phyloP scores from a whole-genome alignment of 495 filamentous ascomycete genomes.

The Geoglossum glabrum region DNA sequence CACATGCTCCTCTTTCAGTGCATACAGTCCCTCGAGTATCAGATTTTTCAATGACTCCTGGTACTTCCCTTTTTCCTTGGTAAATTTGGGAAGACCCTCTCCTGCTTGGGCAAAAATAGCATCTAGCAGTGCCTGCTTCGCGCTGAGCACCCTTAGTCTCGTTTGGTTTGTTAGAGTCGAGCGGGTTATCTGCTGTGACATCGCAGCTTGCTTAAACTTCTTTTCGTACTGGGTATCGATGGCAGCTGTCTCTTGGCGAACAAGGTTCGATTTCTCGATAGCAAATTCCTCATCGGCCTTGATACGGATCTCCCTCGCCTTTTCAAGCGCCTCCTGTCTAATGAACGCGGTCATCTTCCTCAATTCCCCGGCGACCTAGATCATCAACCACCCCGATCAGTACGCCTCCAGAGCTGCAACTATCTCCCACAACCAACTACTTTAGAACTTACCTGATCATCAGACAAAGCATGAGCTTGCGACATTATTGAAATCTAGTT shows the following conservation, averaged over 20 bases:
- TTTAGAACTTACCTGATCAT: conserved; percentile 59
- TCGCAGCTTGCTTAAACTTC: conserved; percentile 91
- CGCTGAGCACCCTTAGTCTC: conserved; percentile 64
- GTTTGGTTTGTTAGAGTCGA: conserved; percentile 92
- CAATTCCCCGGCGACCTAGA: conserved; percentile 79
- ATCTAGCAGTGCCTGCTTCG: conserved; percentile 79
- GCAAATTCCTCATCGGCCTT: conserved; percentile 97
- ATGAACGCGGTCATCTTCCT: conserved; percentile 99
- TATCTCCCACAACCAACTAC: not conserved
- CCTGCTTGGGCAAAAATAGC: conserved; percentile 68
- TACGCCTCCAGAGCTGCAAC: not conserved
- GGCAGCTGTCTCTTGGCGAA: conserved; percentile 75
- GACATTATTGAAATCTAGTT: conserved; percentile 42
- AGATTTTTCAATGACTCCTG: conserved; percentile 52
- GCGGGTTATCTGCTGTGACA: conserved; percentile 92
- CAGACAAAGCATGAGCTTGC: conserved; percentile 78
- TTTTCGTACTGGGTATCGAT: conserved; percentile 90
- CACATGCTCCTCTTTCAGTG: conserved; percentile 59
- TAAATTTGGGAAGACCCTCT: conserved; percentile 37
- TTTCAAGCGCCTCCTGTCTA: conserved; percentile 91
- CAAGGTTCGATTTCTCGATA: conserved; percentile 96
- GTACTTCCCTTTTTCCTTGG: conserved; percentile 52
- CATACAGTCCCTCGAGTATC: conserved; percentile 79
- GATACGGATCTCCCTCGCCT: conserved; percentile 86
- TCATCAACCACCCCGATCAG: not conserved